Evolutionary conservation across 805 yeast species (phyloP), one percentile per base, ranked within the genome.

Genomic region (Candida michaelii): DNA sequence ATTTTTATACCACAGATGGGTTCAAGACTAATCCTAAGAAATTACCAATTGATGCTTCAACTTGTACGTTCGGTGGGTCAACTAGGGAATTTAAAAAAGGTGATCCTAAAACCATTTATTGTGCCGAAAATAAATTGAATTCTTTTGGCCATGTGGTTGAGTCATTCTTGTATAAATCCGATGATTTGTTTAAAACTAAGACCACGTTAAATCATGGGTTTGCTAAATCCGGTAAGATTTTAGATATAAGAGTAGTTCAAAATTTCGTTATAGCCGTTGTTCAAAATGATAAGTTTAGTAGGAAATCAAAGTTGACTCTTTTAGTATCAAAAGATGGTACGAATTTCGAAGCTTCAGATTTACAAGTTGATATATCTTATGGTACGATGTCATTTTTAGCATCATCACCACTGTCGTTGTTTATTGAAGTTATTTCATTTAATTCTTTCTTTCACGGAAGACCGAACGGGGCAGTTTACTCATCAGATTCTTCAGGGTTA

Each of bases 401-500:
- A 2, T 57, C 74, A 0, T 58, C 64, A 5, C 62, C 65, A 0
- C 65, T 59, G 58, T 61, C 72, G 2, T 43, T 70, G 30, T 63
- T 66, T 38, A 13, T 69, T 11, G 11, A 43, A 11, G 50, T 46
- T 5, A 31, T 45, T 10, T 36, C 42, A 13, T 46, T 40, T 40
- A 46, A 59, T 11, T 47, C 46, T 25, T 17, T 36, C 3, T 35
- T 43, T 15, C 42, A 45, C 19, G 18, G 40, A n/a, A 42, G 39
- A 16, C 39, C 54, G 2, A 42, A 49, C 6, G 58, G 74, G 1
- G 68, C 72, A 11, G 42, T 79, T 7, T 76, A 70, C 48, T 57
- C 70, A n/a, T 75, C 82, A 4, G 82, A 80, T 49, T 80, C 86
- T 3, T 60, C 77, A 10, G 88, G 89, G 1, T 58, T 77, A 24